Evolutionary conservation across 2,329 filamentous ascomycete species (phyloP).

Genomic region (Diaporthe citri): DNA sequence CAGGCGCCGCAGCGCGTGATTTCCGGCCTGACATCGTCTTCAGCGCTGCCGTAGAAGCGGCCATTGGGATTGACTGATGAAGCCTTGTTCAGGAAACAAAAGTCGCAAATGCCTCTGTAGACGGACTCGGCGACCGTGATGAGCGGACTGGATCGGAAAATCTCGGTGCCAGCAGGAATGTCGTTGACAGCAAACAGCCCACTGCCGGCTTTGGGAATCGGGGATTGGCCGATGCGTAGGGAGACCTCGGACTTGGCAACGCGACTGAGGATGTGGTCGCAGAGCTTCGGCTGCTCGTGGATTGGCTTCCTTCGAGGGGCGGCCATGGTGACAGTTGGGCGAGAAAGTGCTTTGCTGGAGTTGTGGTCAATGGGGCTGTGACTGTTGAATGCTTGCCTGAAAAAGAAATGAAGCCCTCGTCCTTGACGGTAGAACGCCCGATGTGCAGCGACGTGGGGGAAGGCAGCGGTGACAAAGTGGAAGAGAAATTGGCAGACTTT

Average conservation of each 20-base stretch:
- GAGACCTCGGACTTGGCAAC: not conserved
- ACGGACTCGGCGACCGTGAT: slow-evolving; percentile 41
- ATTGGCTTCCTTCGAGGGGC: slow-evolving; percentile 5
- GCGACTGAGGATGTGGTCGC: slow-evolving; percentile 31
- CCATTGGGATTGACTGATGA: slow-evolving; percentile 33
- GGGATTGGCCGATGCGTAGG: slow-evolving; percentile 37
- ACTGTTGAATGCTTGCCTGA: not conserved
- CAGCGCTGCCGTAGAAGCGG: slow-evolving; percentile 22
- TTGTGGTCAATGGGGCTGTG: not conserved
- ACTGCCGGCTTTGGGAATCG: slow-evolving; percentile 43
- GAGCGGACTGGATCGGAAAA: slow-evolving; percentile 44
- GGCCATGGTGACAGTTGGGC: slow-evolving; percentile 29
- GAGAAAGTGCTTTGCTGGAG: not conserved
- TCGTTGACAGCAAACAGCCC: slow-evolving; percentile 44
- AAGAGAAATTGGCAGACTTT: not conserved
- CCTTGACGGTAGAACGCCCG: rapidly evolving
- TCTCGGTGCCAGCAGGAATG: slow-evolving; percentile 44
- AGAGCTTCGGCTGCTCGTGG: slow-evolving; percentile 35
- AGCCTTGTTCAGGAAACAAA: slow-evolving; percentile 44
- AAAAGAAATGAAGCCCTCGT: not conserved
- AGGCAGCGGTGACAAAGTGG: not conserved
- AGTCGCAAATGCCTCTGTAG: slow-evolving; percentile 44
- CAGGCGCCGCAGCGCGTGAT: slow-evolving; percentile 44
- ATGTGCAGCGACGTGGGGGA: no score
- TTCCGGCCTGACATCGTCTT: slow-evolving; percentile 8